phyloP scores from a whole-genome alignment of 768 basidiomycete species.

The Grammothele lineata region DNA sequence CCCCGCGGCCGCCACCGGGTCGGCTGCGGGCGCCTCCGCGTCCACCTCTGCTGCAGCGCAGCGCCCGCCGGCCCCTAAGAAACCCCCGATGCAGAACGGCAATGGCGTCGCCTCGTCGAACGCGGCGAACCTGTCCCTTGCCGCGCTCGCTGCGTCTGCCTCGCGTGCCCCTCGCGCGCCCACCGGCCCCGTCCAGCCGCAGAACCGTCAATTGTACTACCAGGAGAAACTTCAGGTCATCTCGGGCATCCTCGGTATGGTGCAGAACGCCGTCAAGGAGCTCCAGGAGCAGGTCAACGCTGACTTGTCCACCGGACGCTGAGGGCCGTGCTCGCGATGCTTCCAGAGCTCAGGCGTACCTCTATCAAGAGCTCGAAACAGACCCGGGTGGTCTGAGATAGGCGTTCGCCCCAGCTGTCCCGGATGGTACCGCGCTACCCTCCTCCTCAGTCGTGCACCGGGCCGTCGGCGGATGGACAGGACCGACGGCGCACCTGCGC shows the following conservation, averaged over 20 bases:
- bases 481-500: conserved; percentile 4
- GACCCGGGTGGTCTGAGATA: too few relatives aligned
- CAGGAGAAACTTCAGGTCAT: conserved; percentile 15
- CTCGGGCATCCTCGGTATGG: conserved; percentile 15
- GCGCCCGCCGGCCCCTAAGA: conserved; percentile 3
- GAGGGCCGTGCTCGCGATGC: too few relatives aligned
- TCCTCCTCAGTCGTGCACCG: not conserved
- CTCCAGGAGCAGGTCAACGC: conserved; percentile 14
- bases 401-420: too few relatives aligned
- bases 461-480: conserved; percentile 7
- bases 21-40: conserved; percentile 11
- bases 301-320: conserved; percentile 5
- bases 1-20: conserved; percentile 8
- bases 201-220: conserved; percentile 4
- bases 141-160: conserved; percentile 12
- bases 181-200: not conserved
- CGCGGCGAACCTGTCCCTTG: conserved; percentile 7
- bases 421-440: too few relatives aligned
- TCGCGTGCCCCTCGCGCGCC: conserved; percentile 15
- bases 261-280: conserved; percentile 14
- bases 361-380: too few relatives aligned
- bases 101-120: conserved; percentile 5
- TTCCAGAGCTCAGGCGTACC: too few relatives aligned
- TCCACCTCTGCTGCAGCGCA: conserved; percentile 8
- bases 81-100: conserved; percentile 12